phyloP scores from a whole-genome alignment of 805 yeast genomes.

The Metschnikowia arizonensis region DNA sequence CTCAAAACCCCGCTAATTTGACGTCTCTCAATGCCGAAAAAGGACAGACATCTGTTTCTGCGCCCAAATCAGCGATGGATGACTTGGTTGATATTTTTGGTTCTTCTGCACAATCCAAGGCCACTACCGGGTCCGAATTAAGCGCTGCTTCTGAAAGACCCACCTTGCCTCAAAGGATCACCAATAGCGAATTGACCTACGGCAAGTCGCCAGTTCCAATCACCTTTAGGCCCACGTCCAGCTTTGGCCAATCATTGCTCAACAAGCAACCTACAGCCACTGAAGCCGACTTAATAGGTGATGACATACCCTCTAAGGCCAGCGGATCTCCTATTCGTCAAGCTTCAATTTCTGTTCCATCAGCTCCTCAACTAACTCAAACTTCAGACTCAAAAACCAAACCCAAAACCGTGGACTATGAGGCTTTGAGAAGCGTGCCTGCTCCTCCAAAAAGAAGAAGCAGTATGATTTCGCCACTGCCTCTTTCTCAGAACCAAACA shows the following conservation, averaged over 20 bases:
- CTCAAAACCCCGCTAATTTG: slow-evolving; percentile 6
- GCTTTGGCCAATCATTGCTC: slow-evolving; percentile 74
- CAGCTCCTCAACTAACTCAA: slow-evolving; percentile 33
- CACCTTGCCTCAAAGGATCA: slow-evolving; percentile 23
- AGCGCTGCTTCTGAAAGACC: slow-evolving; percentile 11
- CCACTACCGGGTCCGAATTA: slow-evolving; percentile 10
- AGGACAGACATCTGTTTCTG: slow-evolving; percentile 12
- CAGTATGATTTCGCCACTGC: slow-evolving; percentile 4
- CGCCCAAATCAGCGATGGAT: slow-evolving; percentile 52
- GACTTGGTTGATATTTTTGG: slow-evolving; percentile 57
- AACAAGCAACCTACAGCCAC: slow-evolving; percentile 18
- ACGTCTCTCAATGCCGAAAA: slow-evolving; percentile 6
- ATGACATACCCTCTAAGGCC: slow-evolving; percentile 22
- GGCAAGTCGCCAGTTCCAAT: slow-evolving; percentile 30
- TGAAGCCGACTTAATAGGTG: slow-evolving; percentile 27
- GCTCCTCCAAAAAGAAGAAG: slow-evolving; percentile 33
- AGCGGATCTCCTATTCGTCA: slow-evolving; percentile 9
- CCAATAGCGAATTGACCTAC: slow-evolving; percentile 33
- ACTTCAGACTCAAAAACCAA: slow-evolving; percentile 11
- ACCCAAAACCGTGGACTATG: slow-evolving; percentile 38
- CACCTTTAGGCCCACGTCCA: slow-evolving; percentile 75
- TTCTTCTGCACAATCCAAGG: slow-evolving; percentile 19
- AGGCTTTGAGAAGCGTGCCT: slow-evolving; percentile 47
- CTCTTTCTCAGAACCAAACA: slow-evolving; percentile 4
- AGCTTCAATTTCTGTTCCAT: slow-evolving; percentile 16